A percentile compares a stretch with the other conserved stretches of the same genome.
Evolutionary conservation across 495 filamentous ascomycete species (phyloP).

Genomic region (Trichoderma virens): DNA sequence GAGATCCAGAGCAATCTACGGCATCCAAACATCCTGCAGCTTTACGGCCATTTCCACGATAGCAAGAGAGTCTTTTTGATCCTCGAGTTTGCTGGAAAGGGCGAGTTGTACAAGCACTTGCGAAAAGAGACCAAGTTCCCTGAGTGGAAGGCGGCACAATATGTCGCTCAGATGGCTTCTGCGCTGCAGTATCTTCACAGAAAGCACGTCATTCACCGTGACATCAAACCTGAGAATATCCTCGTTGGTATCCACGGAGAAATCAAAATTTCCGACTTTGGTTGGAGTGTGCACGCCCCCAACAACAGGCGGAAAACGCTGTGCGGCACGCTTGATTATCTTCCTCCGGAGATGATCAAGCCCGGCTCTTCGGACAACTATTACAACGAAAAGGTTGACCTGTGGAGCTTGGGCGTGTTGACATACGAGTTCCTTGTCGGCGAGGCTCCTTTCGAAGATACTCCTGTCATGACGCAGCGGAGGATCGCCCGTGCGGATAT

Average conservation of each 20-base stretch:
- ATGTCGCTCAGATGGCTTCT: slow-evolving; percentile 97
- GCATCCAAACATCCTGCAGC: slow-evolving; percentile 89
- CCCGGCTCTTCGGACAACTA: slow-evolving; percentile 70
- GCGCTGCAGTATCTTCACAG: slow-evolving; percentile 88
- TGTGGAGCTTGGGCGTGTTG: slow-evolving; percentile 92
- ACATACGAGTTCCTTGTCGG: slow-evolving; percentile 96
- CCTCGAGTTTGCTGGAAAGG: slow-evolving; percentile 89
- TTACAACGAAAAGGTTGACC: slow-evolving; percentile 91
- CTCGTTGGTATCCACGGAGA: slow-evolving; percentile 95
- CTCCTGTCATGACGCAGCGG: slow-evolving; percentile 86
- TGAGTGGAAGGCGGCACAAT: slow-evolving; percentile 93
- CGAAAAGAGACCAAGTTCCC: slow-evolving; percentile 81
- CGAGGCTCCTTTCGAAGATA: slow-evolving; percentile 95
- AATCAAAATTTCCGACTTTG: slow-evolving; percentile 98
- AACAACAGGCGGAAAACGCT: slow-evolving; percentile 91
- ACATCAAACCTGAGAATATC: slow-evolving; percentile 99
- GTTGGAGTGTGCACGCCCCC: slow-evolving; percentile 96
- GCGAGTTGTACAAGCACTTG: slow-evolving; percentile 95
- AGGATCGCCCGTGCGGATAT: slow-evolving; percentile 87
- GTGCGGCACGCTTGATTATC: slow-evolving; percentile 95
- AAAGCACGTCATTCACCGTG: slow-evolving; percentile 97
- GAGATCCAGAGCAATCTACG: slow-evolving; percentile 96
- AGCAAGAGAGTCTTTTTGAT: slow-evolving; percentile 93
- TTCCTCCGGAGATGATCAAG: slow-evolving; percentile 95
- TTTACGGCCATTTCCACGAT: slow-evolving; percentile 97